phyloP scores from a whole-genome alignment of 202 grass and related monocot genomes.

The Schoenoplectus tabernaemontani region DNA sequence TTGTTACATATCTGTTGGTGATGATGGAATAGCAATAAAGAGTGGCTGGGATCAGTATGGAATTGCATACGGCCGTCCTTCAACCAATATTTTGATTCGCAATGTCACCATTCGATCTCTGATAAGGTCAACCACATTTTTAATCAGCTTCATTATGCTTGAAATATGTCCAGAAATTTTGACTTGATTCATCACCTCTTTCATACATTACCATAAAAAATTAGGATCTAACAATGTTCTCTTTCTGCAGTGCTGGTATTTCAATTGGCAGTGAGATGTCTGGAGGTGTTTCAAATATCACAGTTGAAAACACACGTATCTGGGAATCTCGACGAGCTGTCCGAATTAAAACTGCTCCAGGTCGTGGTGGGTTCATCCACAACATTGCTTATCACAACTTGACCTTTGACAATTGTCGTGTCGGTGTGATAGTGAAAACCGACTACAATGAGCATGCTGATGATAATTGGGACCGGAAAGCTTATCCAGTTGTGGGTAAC shows the following conservation, averaged over 20 bases:
- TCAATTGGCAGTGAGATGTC: slow-evolving; percentile 99
- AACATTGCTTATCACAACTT: slow-evolving; percentile 71
- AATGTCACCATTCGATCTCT: slow-evolving; percentile 66
- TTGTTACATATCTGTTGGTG: slow-evolving; percentile 91
- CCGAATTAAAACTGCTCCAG: slow-evolving; percentile 80
- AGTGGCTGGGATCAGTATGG: slow-evolving; percentile 97
- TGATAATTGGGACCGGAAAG: slow-evolving; percentile 47
- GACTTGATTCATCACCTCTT: neutral
- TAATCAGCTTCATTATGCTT: slow-evolving; percentile 12
- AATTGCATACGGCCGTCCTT: slow-evolving; percentile 70
- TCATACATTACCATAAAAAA: slow-evolving; percentile 13
- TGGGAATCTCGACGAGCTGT: slow-evolving; percentile 76
- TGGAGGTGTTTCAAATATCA: slow-evolving; percentile 80
- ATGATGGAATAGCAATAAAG: slow-evolving; percentile 89
- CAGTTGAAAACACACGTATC: slow-evolving; percentile 56
- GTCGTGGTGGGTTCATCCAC: slow-evolving; percentile 78
- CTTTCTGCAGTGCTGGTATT: slow-evolving; percentile 72
- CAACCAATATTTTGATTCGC: slow-evolving; percentile 70
- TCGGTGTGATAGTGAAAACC: slow-evolving; percentile 72
- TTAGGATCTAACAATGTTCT: neutral
- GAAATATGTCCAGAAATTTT: neutral
- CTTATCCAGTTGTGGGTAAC: slow-evolving; percentile 44
- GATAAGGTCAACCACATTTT: slow-evolving; percentile 47
- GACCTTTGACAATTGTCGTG: slow-evolving; percentile 61
- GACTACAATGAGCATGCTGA: slow-evolving; percentile 95